Percentiles rank a stretch among this genome's conserved stretches.
Evolutionary conservation across 257 asterid genomes (phyloP).

Genomic region (Galeopsis tetrahit): DNA sequence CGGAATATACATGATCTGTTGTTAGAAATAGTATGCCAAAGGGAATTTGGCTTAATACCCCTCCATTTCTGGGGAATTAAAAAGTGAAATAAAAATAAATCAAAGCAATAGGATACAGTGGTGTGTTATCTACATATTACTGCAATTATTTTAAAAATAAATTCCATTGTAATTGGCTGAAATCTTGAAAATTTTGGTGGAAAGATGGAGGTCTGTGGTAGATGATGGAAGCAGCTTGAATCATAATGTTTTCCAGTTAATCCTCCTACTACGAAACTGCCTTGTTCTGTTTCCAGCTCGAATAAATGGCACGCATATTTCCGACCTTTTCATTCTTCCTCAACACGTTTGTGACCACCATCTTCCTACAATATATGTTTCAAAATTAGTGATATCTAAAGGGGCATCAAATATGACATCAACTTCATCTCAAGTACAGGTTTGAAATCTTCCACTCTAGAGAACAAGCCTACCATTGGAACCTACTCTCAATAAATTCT

Average conservation of each 20-base stretch:
- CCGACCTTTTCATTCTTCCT: constrained; percentile 50
- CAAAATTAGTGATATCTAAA: constrained; percentile 35
- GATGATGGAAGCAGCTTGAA: constrained; percentile 51
- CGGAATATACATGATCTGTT: too few relatives aligned
- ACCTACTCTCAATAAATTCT: too few relatives aligned
- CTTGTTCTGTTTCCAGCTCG: constrained; percentile 40
- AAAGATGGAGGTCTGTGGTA: constrained; percentile 50
- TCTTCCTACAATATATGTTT: constrained; percentile 39
- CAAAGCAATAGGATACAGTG: neutral
- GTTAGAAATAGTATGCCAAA: too few relatives aligned
- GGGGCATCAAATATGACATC: constrained; percentile 61
- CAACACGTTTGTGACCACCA: constrained; percentile 39
- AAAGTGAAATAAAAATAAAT: neutral
- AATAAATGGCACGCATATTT: constrained; percentile 53
- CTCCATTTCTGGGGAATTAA: neutral
- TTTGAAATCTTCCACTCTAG: too few relatives aligned
- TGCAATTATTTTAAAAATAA: constrained; percentile 22
- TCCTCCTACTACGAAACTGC: constrained; percentile 34
- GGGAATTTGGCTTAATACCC: too few relatives aligned
- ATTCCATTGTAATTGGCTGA: constrained; percentile 50
- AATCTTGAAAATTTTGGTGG: constrained; percentile 51
- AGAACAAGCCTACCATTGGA: too few relatives aligned
- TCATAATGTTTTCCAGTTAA: constrained; percentile 56
- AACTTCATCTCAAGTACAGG: too few relatives aligned
- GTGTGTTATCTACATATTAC: neutral